Conservation (phyloP, 768 basidiomycete genomes). For the Auriscalpium microsporum region DNA sequence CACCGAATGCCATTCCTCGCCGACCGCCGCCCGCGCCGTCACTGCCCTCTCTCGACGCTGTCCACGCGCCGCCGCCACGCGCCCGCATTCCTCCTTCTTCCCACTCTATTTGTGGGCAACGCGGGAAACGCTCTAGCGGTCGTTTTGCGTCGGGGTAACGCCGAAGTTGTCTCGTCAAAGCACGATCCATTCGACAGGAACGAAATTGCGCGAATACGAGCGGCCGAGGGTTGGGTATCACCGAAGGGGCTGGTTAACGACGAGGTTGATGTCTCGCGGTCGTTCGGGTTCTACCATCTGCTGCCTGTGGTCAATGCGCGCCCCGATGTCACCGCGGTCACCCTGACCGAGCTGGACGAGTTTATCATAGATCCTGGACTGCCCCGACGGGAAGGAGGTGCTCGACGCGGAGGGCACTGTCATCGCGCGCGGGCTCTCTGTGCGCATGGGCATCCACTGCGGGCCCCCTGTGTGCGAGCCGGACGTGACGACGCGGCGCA, state of each 20-base stretch:
- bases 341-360: slow-evolving; percentile 79
- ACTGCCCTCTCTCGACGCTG: no score
- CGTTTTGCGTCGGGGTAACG: slow-evolving; percentile 67
- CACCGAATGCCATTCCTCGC: no score
- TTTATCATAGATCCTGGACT: slow-evolving; percentile 95
- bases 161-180: slow-evolving; percentile 62
- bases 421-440: slow-evolving; percentile 81
- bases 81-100: no score
- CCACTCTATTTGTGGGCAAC: slow-evolving; percentile 86
- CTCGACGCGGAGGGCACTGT: slow-evolving; percentile 55
- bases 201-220: slow-evolving; percentile 79
- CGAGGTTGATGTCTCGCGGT: slow-evolving; percentile 83
- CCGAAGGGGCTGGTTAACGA: slow-evolving; percentile 87
- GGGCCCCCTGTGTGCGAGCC: slow-evolving; percentile 84
- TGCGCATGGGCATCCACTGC: slow-evolving; percentile 97
- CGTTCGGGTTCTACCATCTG: slow-evolving; percentile 88
- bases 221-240: slow-evolving; percentile 91
- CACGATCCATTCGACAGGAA: slow-evolving; percentile 86
- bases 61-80: no score
- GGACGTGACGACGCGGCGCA: slow-evolving; percentile 72
- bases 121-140: slow-evolving; percentile 85
- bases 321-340: slow-evolving; percentile 64
- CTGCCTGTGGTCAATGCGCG: slow-evolving; percentile 86
- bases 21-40: no score
- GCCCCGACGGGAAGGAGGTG: slow-evolving; percentile 81